Evolutionary conservation across 2,329 filamentous ascomycete genomes (phyloP).

Genomic region (Zopfia rhizophila): DNA sequence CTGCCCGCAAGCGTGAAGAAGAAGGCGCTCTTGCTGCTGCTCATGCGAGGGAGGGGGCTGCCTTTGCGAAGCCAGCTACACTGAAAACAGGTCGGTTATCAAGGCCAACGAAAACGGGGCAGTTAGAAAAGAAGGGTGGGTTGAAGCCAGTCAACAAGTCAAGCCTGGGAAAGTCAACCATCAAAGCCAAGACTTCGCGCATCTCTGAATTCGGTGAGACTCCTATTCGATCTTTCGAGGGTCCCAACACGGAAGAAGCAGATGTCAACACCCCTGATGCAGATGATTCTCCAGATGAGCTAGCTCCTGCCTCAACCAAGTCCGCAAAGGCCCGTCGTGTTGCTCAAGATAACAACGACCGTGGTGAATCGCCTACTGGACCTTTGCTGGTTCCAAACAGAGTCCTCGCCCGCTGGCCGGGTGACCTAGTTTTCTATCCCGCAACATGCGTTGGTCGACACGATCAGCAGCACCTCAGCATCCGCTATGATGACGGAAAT

Average conservation of each 20-base stretch:
- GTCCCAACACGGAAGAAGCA: slow-evolving; percentile 12
- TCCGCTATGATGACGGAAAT: slow-evolving; percentile 61
- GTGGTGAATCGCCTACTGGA: slow-evolving; percentile 29
- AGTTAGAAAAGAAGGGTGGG: slow-evolving; percentile 34
- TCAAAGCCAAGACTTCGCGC: neutral
- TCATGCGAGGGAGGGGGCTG: slow-evolving; percentile 28
- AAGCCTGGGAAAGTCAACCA: neutral
- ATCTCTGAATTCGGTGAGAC: slow-evolving; percentile 3
- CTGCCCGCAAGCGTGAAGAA: slow-evolving; percentile 42
- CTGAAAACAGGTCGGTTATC: slow-evolving; percentile 34
- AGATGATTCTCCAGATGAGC: slow-evolving; percentile 27
- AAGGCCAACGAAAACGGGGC: slow-evolving; percentile 23
- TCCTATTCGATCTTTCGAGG: slow-evolving; percentile 3
- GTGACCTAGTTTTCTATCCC: slow-evolving; percentile 67
- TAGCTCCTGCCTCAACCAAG: slow-evolving; percentile 29
- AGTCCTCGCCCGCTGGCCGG: slow-evolving; percentile 68
- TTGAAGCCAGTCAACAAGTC: slow-evolving; percentile 40
- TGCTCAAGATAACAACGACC: slow-evolving; percentile 15
- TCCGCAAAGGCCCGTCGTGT: slow-evolving; percentile 11
- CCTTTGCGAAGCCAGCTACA: slow-evolving; percentile 28
- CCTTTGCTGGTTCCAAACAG: slow-evolving; percentile 59
- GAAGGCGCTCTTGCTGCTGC: slow-evolving; percentile 46
- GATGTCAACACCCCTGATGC: slow-evolving; percentile 36
- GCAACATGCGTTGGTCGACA: slow-evolving; percentile 65
- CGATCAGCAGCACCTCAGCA: slow-evolving; percentile 53